Evolutionary conservation across 2,329 filamentous ascomycete species (phyloP).

Genomic region (Colletotrichum coccodes): DNA sequence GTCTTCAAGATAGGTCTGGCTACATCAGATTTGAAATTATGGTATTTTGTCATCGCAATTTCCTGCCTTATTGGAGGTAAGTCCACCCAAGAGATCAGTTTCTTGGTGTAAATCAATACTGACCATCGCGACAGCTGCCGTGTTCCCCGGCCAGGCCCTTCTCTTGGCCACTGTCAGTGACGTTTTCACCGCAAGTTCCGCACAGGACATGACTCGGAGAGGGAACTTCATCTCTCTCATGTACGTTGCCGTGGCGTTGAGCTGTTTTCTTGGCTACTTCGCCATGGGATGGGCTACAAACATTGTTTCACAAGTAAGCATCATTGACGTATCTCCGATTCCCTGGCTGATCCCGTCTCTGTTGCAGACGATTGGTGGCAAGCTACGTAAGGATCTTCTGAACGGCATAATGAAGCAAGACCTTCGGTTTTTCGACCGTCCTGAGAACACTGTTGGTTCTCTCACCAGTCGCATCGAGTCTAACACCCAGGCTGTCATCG

Average conservation of each 20-base stretch:
- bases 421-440: slow-evolving; percentile 50
- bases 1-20: slow-evolving; percentile 23
- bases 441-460: slow-evolving; percentile 45
- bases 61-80: slow-evolving; percentile 9
- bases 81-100: not conserved
- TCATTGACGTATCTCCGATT: not conserved
- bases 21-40: slow-evolving; percentile 25
- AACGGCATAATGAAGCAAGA: slow-evolving; percentile 47
- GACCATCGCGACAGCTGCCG: not conserved
- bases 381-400: slow-evolving; percentile 40
- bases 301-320: slow-evolving; percentile 28
- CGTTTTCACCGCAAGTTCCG: slow-evolving; percentile 43
- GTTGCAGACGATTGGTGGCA: slow-evolving; percentile 33
- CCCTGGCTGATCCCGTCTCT: too few species aligned
- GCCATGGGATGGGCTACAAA: slow-evolving; percentile 37
- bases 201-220: slow-evolving; percentile 23
- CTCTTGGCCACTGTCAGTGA: slow-evolving; percentile 51
- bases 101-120: not conserved
- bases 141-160: slow-evolving; percentile 54
- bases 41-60: slow-evolving; percentile 16
- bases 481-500: slow-evolving; percentile 52
- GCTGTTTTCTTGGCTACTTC: slow-evolving; percentile 36
- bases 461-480: slow-evolving; percentile 44
- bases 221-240: slow-evolving; percentile 45
- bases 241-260: slow-evolving; percentile 41